Percentiles rank a stretch among this genome's conserved stretches.
Evolutionary conservation across 768 basidiomycete genomes (phyloP).

Genomic region (Lentinula detonsa): DNA sequence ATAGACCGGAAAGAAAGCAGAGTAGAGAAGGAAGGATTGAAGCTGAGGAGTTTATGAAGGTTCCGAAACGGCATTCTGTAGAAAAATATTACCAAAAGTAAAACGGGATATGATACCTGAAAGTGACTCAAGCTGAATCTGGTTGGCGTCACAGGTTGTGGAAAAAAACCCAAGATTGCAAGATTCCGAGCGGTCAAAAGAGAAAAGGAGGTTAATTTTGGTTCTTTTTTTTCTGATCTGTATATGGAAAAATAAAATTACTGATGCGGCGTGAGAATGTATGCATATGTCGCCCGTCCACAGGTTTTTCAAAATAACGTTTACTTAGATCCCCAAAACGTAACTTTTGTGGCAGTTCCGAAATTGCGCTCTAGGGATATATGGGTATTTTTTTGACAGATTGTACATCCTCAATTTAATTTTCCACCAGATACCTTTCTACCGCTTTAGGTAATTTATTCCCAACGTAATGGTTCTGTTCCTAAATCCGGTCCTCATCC

Average conservation of each 20-base stretch:
- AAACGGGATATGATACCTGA: background rate
- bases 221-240: conserved; percentile 13
- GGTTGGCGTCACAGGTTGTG: conserved; percentile 20
- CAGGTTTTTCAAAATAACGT: background rate
- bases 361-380: background rate
- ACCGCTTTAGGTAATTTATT: background rate
- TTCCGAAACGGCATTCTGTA: conserved; percentile 10
- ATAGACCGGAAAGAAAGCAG: conserved; percentile 11
- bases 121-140: conserved; percentile 31
- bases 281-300: conserved; percentile 6
- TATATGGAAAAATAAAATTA: conserved; percentile 9
- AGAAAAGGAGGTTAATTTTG: conserved; percentile 1
- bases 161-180: conserved; percentile 3
- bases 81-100: background rate
- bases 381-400: conserved; percentile 3
- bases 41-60: conserved; percentile 13
- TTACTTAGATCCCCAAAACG: background rate
- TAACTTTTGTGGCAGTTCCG: background rate
- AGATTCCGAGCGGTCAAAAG: background rate
- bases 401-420: background rate
- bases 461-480: background rate
- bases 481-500: conserved; percentile 1
- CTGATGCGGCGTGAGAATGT: conserved; percentile 5
- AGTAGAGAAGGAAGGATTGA: conserved; percentile 24
- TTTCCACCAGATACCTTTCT: background rate